Evolutionary conservation across 108 stramenopile genomes (phyloP), one percentile per base, ranked within the genome.

Genomic region (Fragilaria radians): DNA sequence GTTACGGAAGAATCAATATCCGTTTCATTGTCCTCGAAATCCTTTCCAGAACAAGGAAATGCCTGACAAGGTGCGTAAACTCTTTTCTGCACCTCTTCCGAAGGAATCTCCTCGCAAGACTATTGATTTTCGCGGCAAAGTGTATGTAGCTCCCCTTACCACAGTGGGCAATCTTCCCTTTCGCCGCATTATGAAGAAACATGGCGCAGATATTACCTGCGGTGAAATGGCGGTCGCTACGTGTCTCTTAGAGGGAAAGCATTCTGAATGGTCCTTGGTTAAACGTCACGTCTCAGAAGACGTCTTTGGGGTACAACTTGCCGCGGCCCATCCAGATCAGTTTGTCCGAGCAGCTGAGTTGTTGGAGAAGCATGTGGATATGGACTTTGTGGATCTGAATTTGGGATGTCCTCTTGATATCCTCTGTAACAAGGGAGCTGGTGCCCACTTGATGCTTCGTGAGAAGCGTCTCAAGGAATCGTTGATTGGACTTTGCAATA

Each of bases 161-260:
- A 99, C 98, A 0, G 96, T 98, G 1, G 98, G 98, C 1, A 99
- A 99, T 66, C 68, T 99, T 0, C 98, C 98, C 0, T 99, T 96
- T 72, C 95, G 98, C 28, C 77, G 95, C 18, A 76, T 99, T 42
- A 86, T 97, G 91, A 97, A 96, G 68, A 65, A 77, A 14, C 88
- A 74, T 62, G 97, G 95, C 11, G 98, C 98, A 19, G 98, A 99
- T 67, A 97, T 99, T 57, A 99, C 98, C 4, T 97, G 96, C 64
- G 96, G 96, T 4, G 98, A 99, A 66, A 99, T 99, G 98, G 95
- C 97, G 0, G 77, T 98, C 27, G 75, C 78, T 5, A 74, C 88
- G 27, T 74, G 85, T 58, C 53, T 98, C 7, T 71, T 96, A 33
- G 63, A 83, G 52, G 97, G 99, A 0, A 81, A 94, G 34, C 54